Percentiles rank a stretch among this genome's conserved stretches.
phyloP scores from a whole-genome alignment of 306 rosid genomes.

The Prunus salicina region DNA sequence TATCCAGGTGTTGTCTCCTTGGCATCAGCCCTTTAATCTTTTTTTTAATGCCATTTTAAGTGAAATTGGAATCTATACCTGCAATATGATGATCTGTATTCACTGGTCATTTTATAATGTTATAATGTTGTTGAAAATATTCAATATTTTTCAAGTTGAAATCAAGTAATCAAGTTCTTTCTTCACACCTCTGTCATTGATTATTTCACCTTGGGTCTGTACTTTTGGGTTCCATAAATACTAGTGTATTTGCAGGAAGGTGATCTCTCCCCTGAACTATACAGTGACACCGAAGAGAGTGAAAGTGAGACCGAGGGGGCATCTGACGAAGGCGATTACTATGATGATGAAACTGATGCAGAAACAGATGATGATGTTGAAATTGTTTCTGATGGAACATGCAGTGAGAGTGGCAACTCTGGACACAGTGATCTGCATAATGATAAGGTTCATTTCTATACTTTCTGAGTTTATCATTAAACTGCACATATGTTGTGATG shows the following conservation, averaged over 20 bases:
- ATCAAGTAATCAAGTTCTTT: neutral
- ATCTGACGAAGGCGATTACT: slow-evolving; percentile 70
- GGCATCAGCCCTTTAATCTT: neutral
- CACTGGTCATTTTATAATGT: neutral
- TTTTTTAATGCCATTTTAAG: too few species aligned
- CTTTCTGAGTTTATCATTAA: slow-evolving; percentile 10
- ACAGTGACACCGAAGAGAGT: slow-evolving; percentile 76
- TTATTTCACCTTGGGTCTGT: neutral
- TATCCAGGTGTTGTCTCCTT: neutral
- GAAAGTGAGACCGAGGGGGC: slow-evolving; percentile 76
- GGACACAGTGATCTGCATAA: slow-evolving; percentile 26
- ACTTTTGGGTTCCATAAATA: slow-evolving; percentile 31
- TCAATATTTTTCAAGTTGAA: neutral
- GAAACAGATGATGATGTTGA: slow-evolving; percentile 52
- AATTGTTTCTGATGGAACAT: slow-evolving; percentile 44
- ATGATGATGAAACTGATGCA: slow-evolving; percentile 58
- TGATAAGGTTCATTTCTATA: slow-evolving; percentile 50
- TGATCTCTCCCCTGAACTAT: slow-evolving; percentile 57
- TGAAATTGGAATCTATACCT: too few species aligned
- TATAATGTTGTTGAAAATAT: neutral
- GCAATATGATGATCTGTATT: too few species aligned
- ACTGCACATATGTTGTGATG: neutral
- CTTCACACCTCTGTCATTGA: neutral
- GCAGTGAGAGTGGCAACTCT: slow-evolving; percentile 51
- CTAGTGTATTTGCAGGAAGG: slow-evolving; percentile 73